These are phyloP conservation scores for Aspergillus sclerotiicarbonarius DNA, from an alignment of 495 filamentous ascomycete genomes.

Conservation along the genomic window DNA sequence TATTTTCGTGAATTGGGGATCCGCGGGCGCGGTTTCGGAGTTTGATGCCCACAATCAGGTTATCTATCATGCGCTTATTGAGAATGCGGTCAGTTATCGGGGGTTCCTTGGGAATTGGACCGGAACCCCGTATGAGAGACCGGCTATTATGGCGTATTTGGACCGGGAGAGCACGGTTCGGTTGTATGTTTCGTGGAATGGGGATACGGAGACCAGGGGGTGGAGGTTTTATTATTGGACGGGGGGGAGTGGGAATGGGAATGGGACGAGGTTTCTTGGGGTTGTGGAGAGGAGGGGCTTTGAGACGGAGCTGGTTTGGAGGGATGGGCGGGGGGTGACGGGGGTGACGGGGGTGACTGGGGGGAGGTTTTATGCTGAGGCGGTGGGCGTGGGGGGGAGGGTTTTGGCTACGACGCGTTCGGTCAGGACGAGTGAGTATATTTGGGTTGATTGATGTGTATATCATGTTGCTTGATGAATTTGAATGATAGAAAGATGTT, in stretches of 20 bases:
- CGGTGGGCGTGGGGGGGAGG: neutral
- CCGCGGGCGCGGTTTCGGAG: constrained; percentile 47
- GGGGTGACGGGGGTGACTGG: neutral
- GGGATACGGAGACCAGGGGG: constrained; percentile 31
- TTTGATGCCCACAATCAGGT: constrained; percentile 38
- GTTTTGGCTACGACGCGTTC: neutral
- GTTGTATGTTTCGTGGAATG: constrained; percentile 41
- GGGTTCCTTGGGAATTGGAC: constrained; percentile 25
- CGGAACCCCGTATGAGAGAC: constrained; percentile 21
- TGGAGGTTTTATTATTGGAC: constrained; percentile 33
- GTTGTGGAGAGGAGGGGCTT: constrained; percentile 1
- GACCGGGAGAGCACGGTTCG: constrained; percentile 2
- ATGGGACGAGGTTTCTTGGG: neutral
- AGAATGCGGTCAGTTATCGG: constrained; percentile 25
- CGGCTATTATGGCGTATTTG: constrained; percentile 23
- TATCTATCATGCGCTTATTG: constrained; percentile 34
- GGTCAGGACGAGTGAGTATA: too few relatives aligned
- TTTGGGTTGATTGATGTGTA: too few relatives aligned
- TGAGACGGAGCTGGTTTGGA: constrained; percentile 1
- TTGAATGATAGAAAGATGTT: too few relatives aligned
- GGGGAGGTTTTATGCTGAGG: neutral
- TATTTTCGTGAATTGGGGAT: constrained; percentile 52
- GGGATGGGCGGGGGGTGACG: neutral
- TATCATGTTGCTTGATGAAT: too few relatives aligned
- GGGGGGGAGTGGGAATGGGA: too few relatives aligned